phyloP scores from a whole-genome alignment of 257 asterid genomes.

The Eucommia ulmoides region DNA sequence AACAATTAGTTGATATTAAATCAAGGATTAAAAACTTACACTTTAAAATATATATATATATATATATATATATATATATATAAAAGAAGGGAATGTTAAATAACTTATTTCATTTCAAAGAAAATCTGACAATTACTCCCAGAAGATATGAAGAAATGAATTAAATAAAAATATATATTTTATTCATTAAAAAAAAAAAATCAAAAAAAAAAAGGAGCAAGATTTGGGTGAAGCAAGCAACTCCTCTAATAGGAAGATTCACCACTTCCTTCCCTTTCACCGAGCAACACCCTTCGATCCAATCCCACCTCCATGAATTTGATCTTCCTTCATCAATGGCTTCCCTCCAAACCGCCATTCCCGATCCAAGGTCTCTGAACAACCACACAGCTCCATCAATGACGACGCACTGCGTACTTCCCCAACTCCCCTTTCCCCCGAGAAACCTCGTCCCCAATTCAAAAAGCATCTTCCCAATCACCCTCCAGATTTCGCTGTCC shows the following conservation, averaged over 20 bases:
- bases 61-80: no score
- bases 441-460: constrained; percentile 35
- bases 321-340: constrained; percentile 6
- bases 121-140: no score
- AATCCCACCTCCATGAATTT: constrained; percentile 39
- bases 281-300: constrained; percentile 49
- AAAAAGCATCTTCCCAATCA: constrained; percentile 42
- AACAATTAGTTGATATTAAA: no score
- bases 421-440: constrained; percentile 44
- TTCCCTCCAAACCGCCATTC: constrained; percentile 49
- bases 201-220: no score
- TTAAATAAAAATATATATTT: no score
- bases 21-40: no score
- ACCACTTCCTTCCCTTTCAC: constrained; percentile 17
- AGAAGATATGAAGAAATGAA: no score
- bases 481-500: constrained; percentile 29
- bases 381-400: constrained; percentile 40
- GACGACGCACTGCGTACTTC: constrained; percentile 47
- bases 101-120: no score
- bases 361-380: constrained; percentile 56
- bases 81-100: no score
- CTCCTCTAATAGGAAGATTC: constrained; percentile 44
- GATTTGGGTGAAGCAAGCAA: constrained; percentile 52
- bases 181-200: no score
- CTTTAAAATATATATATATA: no score